Evolutionary conservation across 108 stramenopile species (phyloP).

Genomic region (Chaetoceros muelleri): DNA sequence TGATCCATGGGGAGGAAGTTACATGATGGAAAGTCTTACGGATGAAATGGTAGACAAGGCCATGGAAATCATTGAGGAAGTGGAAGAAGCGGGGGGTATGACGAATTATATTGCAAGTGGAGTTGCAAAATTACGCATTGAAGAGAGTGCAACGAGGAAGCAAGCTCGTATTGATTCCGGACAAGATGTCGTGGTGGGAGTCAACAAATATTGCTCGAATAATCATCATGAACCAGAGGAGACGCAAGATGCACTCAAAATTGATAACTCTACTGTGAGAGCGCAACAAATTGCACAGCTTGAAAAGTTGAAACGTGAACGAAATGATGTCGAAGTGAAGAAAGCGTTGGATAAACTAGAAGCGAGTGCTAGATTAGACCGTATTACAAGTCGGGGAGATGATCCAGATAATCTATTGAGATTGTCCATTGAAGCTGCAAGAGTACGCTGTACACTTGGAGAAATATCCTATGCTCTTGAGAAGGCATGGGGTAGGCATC

Average conservation of each 20-base stretch:
- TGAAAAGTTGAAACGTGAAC: slow-evolving; percentile 46
- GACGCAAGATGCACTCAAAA: slow-evolving; percentile 67
- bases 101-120: slow-evolving; percentile 92
- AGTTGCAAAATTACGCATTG: slow-evolving; percentile 90
- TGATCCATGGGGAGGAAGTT: slow-evolving; percentile 87
- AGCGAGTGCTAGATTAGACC: slow-evolving; percentile 51
- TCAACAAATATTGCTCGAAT: slow-evolving; percentile 89
- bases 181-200: slow-evolving; percentile 90
- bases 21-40: slow-evolving; percentile 97
- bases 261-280: slow-evolving; percentile 86
- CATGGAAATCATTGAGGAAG: slow-evolving; percentile 75
- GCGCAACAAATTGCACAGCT: slow-evolving; percentile 71
- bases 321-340: slow-evolving; percentile 62
- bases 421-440: slow-evolving; percentile 89
- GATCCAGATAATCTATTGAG: slow-evolving; percentile 85
- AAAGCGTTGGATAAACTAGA: slow-evolving; percentile 55
- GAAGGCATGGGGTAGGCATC: slow-evolving; percentile 92
- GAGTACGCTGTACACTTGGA: slow-evolving; percentile 80
- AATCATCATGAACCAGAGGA: slow-evolving; percentile 60
- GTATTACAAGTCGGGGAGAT: slow-evolving; percentile 62
- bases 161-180: slow-evolving; percentile 80
- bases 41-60: slow-evolving; percentile 87
- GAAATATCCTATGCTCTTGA: slow-evolving; percentile 94
- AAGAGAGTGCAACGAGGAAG: slow-evolving; percentile 93
- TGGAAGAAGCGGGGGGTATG: slow-evolving; percentile 94